These are phyloP conservation scores for Podospora appendiculata DNA, from an alignment of 495 filamentous ascomycete genomes.

Conservation along the genomic window DNA sequence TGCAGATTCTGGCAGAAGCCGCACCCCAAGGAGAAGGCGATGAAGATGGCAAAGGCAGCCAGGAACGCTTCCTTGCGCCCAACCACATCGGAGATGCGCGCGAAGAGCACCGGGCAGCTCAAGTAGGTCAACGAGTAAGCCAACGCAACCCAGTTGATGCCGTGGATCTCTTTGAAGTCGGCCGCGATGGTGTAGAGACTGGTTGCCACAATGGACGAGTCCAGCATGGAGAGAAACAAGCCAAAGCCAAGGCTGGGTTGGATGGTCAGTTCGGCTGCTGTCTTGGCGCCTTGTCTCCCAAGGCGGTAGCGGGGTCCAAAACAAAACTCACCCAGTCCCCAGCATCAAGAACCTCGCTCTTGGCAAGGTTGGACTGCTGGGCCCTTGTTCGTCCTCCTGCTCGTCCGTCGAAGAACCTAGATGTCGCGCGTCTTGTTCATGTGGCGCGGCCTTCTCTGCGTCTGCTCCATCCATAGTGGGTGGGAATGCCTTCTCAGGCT, in stretches of 20 bases:
- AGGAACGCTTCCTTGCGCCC: constrained; percentile 43
- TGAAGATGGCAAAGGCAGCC: constrained; percentile 41
- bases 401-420: not conserved
- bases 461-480: no score
- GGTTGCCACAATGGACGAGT: constrained; percentile 40
- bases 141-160: constrained; percentile 40
- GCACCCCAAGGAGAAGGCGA: constrained; percentile 47
- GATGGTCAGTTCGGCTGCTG: not conserved
- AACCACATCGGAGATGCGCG: constrained; percentile 45
- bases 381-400: not conserved
- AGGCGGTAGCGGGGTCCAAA: not conserved
- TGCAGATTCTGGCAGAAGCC: constrained; percentile 36
- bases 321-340: not conserved
- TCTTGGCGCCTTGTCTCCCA: not conserved
- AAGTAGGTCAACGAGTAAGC: constrained; percentile 39
- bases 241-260: not conserved
- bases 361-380: not conserved
- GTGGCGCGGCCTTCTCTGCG: not conserved
- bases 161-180: constrained; percentile 26
- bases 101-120: constrained; percentile 38
- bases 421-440: not conserved
- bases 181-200: constrained; percentile 33
- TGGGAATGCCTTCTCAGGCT: no score
- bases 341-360: not conserved
- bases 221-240: constrained; percentile 16